Percentiles rank a stretch among this genome's conserved stretches.
phyloP scores from a whole-genome alignment of 345 rosid genomes.

The Populus euphratica region DNA sequence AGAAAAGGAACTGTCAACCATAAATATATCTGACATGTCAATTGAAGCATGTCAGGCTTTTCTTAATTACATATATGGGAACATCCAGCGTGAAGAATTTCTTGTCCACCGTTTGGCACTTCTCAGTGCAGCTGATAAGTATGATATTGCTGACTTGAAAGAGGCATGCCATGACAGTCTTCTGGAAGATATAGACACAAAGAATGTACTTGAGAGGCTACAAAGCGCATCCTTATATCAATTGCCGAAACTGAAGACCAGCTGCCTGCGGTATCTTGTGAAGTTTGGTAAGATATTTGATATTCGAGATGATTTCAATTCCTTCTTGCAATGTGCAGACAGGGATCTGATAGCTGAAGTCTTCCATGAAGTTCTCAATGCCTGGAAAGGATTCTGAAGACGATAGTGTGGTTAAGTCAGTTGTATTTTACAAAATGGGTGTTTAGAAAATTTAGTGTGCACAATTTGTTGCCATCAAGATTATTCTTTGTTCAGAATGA shows the following conservation, averaged over 20 bases:
- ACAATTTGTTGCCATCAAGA: constrained; percentile 30
- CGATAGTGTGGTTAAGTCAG: background rate
- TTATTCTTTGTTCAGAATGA: constrained; percentile 47
- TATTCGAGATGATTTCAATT: constrained; percentile 69
- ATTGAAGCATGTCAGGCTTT: constrained; percentile 77
- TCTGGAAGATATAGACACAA: constrained; percentile 70
- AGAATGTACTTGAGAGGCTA: constrained; percentile 87
- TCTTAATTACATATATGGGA: constrained; percentile 76
- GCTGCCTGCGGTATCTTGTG: constrained; percentile 87
- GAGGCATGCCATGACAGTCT: constrained; percentile 86
- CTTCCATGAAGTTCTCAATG: constrained; percentile 73
- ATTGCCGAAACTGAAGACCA: constrained; percentile 60
- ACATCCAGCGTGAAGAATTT: constrained; percentile 63
- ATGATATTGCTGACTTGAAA: constrained; percentile 69
- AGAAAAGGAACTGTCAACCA: constrained; percentile 76
- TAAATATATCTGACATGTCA: constrained; percentile 76
- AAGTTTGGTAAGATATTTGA: constrained; percentile 91
- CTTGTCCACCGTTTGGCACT: constrained; percentile 67
- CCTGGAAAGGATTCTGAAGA: constrained; percentile 87
- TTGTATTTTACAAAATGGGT: constrained; percentile 6
- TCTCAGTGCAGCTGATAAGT: constrained; percentile 82
- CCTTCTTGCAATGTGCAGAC: constrained; percentile 71
- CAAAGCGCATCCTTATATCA: constrained; percentile 65
- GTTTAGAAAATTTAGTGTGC: constrained; percentile 24
- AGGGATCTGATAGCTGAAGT: constrained; percentile 77